phyloP scores from a whole-genome alignment of 805 yeast species.

The Hanseniaspora nectarophila region DNA sequence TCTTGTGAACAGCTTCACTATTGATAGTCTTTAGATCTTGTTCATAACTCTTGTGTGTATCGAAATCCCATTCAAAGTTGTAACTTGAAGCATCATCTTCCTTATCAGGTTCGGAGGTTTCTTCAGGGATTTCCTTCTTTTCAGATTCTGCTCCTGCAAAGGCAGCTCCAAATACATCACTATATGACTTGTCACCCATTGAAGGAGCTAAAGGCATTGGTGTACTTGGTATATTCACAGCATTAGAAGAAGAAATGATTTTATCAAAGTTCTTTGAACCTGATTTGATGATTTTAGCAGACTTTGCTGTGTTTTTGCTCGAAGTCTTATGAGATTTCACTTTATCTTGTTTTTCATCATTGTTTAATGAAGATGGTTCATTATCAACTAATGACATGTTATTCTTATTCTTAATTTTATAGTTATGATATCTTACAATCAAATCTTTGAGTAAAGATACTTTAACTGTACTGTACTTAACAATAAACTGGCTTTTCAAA shows the following conservation, averaged over 20 bases:
- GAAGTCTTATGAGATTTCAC: constrained; percentile 1
- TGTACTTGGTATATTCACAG: constrained; percentile 13
- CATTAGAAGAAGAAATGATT: constrained; percentile 14
- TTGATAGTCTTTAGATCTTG: constrained; percentile 52
- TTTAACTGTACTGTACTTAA: constrained; percentile 46
- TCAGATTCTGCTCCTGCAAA: constrained; percentile 1
- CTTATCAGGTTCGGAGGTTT: constrained; percentile 6
- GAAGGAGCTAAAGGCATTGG: constrained; percentile 14
- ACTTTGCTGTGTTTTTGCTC: constrained; percentile 6
- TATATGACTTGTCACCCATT: background rate
- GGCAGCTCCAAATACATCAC: constrained; percentile 9
- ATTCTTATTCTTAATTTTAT: constrained; percentile 57
- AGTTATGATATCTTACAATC: constrained; percentile 55
- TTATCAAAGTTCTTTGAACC: background rate
- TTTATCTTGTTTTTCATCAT: constrained; percentile 16
- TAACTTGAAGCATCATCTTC: constrained; percentile 24
- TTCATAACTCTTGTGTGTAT: constrained; percentile 52
- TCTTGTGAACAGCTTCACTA: constrained; percentile 43
- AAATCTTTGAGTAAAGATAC: constrained; percentile 58
- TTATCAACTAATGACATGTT: constrained; percentile 29
- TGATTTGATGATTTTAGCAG: background rate
- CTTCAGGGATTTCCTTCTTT: constrained; percentile 6
- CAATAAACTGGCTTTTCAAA: constrained; percentile 60
- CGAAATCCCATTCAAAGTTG: constrained; percentile 79
- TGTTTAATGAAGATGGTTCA: constrained; percentile 25